Base-by-base conservation (phyloP, 495 filamentous ascomycete genomes). In the Penicillium arizonense region DNA sequence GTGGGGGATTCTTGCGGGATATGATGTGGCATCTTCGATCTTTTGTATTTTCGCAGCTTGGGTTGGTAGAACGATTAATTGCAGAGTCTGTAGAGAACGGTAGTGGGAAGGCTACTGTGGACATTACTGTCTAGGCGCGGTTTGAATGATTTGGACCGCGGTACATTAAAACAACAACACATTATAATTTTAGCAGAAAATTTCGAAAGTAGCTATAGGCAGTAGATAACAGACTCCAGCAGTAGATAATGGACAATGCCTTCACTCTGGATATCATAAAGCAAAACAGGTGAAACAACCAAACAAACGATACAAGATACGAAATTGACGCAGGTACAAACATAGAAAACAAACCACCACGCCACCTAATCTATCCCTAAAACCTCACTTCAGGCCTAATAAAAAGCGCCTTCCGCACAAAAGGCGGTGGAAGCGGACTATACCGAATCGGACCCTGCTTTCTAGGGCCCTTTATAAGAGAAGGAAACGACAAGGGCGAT, bases 351-450 rank as follows among this genome's bases (percentile, higher is more conserved):
- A 5, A 3, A 6, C 12, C 16, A 14, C 26, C 28, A 2, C 20
- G 14, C 8, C 11, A n/a, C 26, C 21, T 16, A 9, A 14, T 12
- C 7, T 32, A 5, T 16, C 13, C 8, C 30, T 59, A 64, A 18
- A 64, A 67, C 0, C 63, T 57, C 26, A 67, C 61, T 21, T 67
- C 57, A 3, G 63, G 63, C 9, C 56, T 47, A 5, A 59, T 45
- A 16, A 28, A 14, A 18, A 62, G 37, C 37, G 26, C 24, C 18
- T 57, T 62, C 10, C 38, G 46, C 4, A 49, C 47, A 35, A 54
- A 57, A 9, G 53, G 39, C 2, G 63, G 61, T 10, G 63, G 63
- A 8, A 64, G 50, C 16, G 53, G 45, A 14, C 44, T 64, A 52
- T 67, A 64, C 21, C 63, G 28, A 30, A 9, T 50, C 26, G 52